These are phyloP conservation scores for Sodiomyces alkalinus DNA, from an alignment of 2,329 filamentous ascomycete genomes.

Conservation along the genomic window DNA sequence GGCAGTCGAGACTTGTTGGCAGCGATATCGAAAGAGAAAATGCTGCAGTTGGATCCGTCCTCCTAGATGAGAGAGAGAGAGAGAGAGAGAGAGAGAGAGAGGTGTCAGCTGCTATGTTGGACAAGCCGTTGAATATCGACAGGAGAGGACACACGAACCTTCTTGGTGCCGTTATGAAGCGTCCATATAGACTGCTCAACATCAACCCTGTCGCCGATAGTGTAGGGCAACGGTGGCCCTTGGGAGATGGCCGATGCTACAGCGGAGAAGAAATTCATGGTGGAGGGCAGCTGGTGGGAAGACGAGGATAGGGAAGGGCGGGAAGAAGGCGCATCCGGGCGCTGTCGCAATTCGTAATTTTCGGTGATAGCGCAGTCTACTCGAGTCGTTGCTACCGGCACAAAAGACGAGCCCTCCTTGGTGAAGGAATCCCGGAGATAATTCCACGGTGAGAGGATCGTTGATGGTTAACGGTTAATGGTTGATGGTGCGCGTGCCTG, in stretches of 20 bases:
- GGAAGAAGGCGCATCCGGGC: constrained; percentile 2
- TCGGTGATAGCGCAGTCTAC: too few relatives aligned
- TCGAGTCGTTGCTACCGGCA: too few relatives aligned
- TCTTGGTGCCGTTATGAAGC: constrained; percentile 85
- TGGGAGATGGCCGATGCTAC: constrained; percentile 94
- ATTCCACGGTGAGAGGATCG: too few relatives aligned
- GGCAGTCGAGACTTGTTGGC: constrained; percentile 69
- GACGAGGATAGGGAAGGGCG: background rate
- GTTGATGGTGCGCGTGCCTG: too few relatives aligned
- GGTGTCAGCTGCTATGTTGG: background rate
- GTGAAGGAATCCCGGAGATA: too few relatives aligned
- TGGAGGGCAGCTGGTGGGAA: background rate
- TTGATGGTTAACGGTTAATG: too few relatives aligned
- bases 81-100: background rate
- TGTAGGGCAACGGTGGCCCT: constrained; percentile 83
- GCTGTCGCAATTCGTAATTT: background rate
- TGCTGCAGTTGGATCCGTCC: constrained; percentile 85
- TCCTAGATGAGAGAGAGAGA: constrained; percentile 42
- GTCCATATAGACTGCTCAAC: constrained; percentile 91
- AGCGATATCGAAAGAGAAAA: constrained; percentile 86
- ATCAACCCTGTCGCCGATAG: constrained; percentile 84
- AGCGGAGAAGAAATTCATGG: constrained; percentile 94
- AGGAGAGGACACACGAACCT: too few relatives aligned
- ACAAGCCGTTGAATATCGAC: too few relatives aligned
- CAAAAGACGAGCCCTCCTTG: too few relatives aligned